A percentile compares a stretch with the other conserved stretches of the same genome.
Conservation (phyloP, 2,329 filamentous ascomycete genomes). For the Cryphonectria nitschkei region DNA sequence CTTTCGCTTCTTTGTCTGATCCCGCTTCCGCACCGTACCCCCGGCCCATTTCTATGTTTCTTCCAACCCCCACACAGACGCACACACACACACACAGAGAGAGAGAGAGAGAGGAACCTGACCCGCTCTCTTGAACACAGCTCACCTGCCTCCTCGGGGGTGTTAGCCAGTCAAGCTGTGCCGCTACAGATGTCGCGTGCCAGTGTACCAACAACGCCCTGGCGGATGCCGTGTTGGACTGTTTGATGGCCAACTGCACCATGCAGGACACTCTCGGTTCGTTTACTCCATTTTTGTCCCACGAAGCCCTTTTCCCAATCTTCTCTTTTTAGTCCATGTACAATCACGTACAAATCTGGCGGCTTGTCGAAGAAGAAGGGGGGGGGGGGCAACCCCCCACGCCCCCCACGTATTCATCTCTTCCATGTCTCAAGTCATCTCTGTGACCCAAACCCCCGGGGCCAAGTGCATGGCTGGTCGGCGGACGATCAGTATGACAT, state of each 20-base stretch:
- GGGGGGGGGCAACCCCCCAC: background rate
- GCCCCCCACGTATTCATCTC: background rate
- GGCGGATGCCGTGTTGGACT: constrained; percentile 12
- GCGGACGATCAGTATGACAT: background rate
- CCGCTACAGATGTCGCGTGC: constrained; percentile 9
- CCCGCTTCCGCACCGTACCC: background rate
- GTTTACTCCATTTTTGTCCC: background rate
- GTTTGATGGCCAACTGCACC: constrained; percentile 26
- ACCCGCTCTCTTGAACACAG: constrained; percentile 14
- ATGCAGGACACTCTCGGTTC: constrained; percentile 25
- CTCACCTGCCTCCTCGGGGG: constrained; percentile 22
- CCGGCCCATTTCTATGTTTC: no score
- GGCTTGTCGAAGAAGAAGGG: background rate
- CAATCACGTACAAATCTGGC: background rate
- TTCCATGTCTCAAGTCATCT: background rate
- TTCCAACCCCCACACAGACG: background rate
- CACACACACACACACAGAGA: background rate
- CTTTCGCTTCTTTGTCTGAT: no score
- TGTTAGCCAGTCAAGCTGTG: constrained; percentile 16
- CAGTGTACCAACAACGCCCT: constrained; percentile 19
- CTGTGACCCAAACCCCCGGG: no score
- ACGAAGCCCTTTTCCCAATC: background rate
- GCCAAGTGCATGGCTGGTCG: no score
- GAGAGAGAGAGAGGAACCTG: background rate
- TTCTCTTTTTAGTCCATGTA: background rate